Base-by-base conservation (phyloP, 1,139 yeast genomes). In the Scheffersomyces segobiensis region DNA sequence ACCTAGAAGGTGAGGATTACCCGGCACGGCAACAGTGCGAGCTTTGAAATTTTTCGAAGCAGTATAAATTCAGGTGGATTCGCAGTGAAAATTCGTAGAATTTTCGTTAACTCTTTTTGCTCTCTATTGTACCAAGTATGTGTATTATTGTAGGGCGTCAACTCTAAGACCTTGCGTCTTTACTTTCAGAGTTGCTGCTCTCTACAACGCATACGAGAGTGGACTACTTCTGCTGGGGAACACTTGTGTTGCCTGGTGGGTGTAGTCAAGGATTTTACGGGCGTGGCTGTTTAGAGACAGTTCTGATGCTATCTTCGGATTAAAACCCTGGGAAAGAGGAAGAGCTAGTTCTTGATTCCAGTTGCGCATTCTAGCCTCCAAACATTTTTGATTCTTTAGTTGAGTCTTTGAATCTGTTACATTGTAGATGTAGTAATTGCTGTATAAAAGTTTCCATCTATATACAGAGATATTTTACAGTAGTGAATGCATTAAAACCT, bases 121-220 rank as follows among this genome's bases (percentile, higher is more conserved):
- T 69, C 80, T 66, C 65, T 73, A 78, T 80, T 79, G 83, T 80
- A 80, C 82, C 7, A 66, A 69, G 84, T 69, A 79, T 79, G 80
- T 72, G 83, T 80, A 80, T 80, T 80, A 80, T 80, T 80, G 84
- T 80, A 80, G 84, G 82, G 84, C 79, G 71, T 65, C 78, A 71
- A 70, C 71, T 75, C 68, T 52, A 62, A 63, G 67, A 64, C 56
- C 56, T 50, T 56, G 24, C 54, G 54, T 63, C 65, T 66, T 64
- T 55, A 56, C 55, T 57, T 69, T 77, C 71, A 80, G 79, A 79
- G 67, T 71, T 75, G 76, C 66, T 70, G 78, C 84, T 80, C 84
- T 80, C 84, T 80, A 80, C 84, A 80, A 80, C 83, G 71, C 80
- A 77, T 78, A 69, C 84, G 67, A 80, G 77, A 80, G 83, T 72